Base-by-base conservation (phyloP, 2,329 filamentous ascomycete genomes). In the Ascochyta lentis region DNA sequence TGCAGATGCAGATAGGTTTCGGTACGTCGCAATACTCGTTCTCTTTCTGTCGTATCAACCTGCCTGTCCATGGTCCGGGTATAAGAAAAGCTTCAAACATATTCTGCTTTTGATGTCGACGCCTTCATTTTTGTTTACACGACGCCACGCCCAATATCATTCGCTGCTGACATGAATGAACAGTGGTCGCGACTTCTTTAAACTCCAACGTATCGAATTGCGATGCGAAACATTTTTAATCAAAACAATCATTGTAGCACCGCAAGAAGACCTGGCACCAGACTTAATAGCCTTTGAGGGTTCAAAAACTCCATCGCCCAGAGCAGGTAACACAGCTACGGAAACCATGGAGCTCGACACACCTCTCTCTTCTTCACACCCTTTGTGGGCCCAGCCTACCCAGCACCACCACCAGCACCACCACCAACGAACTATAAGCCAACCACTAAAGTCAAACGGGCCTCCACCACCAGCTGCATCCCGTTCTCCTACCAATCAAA, bases 151-250 rank as follows among this genome's bases (percentile, higher is more conserved):
- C 3, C 8, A 35, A 35, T 15, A 2, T 27, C 27, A 8, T 22
- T 3, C 9, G 15, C 19, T 38, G 44, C 49, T 57, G 26, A 57
- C 29, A 13, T 22, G 16, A 27, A 29, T 29, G 31, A 6, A 49
- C 56, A 78, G 76, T 42, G 65, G 61, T 50, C 70, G 75, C 46
- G 70, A 77, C 35, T 70, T 77, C 49, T 77, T 76, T 63, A 76
- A 77, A 54, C 61, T 78, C n/a, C 58, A 70, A 45, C 68, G 68
- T 56, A 74, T 78, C 59, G 64, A 74, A 52, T 59, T 78, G 67
- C 69, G 65, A 72, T 76, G 71, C 67, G 65, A 76, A 44, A 34
- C 51, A 41, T 59, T 64, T n/a, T 59, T 62, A 44, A 56, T 54
- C 33, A 61, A 63, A 16, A 62, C 52, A 33, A 60, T 63, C 37